Conservation (phyloP, 495 filamentous ascomycete genomes). For the Tuber melanosporum region DNA sequence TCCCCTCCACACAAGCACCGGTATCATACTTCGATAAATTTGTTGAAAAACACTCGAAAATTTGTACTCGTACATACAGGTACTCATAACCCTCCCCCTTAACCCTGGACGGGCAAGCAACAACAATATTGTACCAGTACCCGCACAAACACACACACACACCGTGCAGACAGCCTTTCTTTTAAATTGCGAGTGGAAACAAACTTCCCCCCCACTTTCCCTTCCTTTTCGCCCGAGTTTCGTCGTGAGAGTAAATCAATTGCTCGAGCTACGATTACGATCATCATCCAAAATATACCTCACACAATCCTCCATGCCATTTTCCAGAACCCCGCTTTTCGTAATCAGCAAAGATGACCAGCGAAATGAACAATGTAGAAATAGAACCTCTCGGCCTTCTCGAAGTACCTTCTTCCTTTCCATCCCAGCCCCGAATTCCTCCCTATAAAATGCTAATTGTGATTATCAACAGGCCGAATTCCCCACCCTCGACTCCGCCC, state of each 20-base stretch:
- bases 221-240: not conserved
- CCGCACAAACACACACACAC: not conserved
- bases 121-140: not conserved
- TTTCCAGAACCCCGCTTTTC: constrained; percentile 25
- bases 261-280: not conserved
- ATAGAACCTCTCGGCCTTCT: constrained; percentile 23
- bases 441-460: not conserved
- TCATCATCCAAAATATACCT: not conserved
- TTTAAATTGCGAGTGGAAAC: not conserved
- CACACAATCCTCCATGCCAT: constrained; percentile 29
- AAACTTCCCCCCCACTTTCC: not conserved
- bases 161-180: not conserved
- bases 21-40: constrained; percentile 3
- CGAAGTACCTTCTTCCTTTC: constrained; percentile 16
- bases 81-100: not conserved
- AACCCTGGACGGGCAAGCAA: not conserved
- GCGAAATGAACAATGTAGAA: constrained; percentile 32
- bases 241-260: constrained; percentile 2
- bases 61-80: not conserved
- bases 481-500: constrained; percentile 28
- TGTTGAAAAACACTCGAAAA: not conserved
- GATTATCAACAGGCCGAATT: constrained; percentile 30
- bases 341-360: constrained; percentile 29
- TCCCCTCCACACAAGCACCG: not conserved
- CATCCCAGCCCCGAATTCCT: not conserved